These are phyloP conservation scores for Cinnamomum micranthum DNA, from an alignment of 164 flowering plant species.

Conservation along the genomic window DNA sequence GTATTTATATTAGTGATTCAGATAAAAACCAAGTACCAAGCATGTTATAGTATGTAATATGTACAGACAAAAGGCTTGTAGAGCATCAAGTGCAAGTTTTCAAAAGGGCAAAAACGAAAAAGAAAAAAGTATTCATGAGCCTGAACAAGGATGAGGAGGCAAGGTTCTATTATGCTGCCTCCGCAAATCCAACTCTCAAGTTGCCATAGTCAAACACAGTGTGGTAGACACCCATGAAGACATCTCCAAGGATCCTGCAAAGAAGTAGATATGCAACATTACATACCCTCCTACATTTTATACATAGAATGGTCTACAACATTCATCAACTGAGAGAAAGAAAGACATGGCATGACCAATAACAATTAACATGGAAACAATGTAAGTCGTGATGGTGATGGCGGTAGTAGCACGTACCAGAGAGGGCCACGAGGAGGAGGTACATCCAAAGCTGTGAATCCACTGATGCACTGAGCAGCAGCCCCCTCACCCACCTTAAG, in stretches of 20 bases:
- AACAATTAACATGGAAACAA: background rate
- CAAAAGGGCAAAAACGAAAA: too few relatives aligned
- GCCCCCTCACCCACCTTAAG: conserved; percentile 61
- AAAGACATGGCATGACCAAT: too few relatives aligned
- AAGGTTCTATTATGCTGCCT: conserved; percentile 25
- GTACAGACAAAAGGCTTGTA: too few relatives aligned
- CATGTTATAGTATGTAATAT: too few relatives aligned
- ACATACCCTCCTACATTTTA: background rate
- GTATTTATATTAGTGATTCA: too few relatives aligned
- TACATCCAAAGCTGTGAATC: conserved; percentile 64
- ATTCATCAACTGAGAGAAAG: background rate
- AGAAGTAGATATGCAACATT: background rate
- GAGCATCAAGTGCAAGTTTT: too few relatives aligned
- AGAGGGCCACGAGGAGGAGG: conserved; percentile 73
- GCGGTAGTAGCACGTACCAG: conserved; percentile 31
- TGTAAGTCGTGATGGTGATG: background rate
- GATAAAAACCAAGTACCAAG: too few relatives aligned
- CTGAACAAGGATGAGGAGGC: too few relatives aligned
- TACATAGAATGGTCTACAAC: background rate
- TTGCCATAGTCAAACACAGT: conserved; percentile 49
- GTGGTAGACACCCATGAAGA: conserved; percentile 53
- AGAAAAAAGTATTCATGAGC: too few relatives aligned
- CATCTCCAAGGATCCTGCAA: conserved; percentile 53
- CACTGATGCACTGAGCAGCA: conserved; percentile 68
- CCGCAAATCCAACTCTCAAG: conserved; percentile 46